phyloP scores from a whole-genome alignment of 257 asterid species.

The Nicotiana tomentosiformis region DNA sequence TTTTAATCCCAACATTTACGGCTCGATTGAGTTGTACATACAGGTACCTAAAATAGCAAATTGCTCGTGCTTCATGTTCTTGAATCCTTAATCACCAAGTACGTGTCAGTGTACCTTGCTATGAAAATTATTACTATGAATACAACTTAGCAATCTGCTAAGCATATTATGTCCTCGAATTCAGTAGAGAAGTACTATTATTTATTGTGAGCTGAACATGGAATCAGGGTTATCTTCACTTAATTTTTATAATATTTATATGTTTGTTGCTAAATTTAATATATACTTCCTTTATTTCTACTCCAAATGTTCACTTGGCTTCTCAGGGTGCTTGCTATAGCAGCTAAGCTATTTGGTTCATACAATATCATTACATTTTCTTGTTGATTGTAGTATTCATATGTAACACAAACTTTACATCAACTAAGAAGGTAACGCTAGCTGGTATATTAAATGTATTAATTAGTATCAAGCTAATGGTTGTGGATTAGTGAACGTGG shows the following conservation, averaged over 20 bases:
- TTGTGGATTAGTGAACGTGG: background rate
- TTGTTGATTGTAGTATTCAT: background rate
- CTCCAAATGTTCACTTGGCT: background rate
- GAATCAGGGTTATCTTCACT: background rate
- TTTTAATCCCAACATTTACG: no score
- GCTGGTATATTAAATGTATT: no score
- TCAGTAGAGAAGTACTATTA: background rate
- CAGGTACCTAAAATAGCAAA: background rate
- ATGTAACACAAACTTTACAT: background rate
- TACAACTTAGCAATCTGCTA: background rate
- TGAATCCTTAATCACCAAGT: background rate
- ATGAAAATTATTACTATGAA: background rate
- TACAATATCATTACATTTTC: no score
- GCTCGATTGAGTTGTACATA: background rate
- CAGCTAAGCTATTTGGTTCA: no score
- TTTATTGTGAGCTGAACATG: constrained; percentile 9
- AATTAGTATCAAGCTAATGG: background rate
- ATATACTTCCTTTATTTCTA: background rate
- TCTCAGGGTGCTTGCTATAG: background rate
- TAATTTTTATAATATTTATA: background rate
- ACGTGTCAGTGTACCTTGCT: background rate
- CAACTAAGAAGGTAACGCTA: background rate
- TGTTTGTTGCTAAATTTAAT: background rate
- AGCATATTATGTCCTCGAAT: constrained; percentile 1
- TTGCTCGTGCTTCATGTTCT: background rate